Evolutionary conservation across 2,329 filamentous ascomycete species (phyloP).

Genomic region (Penicillium glabrum): DNA sequence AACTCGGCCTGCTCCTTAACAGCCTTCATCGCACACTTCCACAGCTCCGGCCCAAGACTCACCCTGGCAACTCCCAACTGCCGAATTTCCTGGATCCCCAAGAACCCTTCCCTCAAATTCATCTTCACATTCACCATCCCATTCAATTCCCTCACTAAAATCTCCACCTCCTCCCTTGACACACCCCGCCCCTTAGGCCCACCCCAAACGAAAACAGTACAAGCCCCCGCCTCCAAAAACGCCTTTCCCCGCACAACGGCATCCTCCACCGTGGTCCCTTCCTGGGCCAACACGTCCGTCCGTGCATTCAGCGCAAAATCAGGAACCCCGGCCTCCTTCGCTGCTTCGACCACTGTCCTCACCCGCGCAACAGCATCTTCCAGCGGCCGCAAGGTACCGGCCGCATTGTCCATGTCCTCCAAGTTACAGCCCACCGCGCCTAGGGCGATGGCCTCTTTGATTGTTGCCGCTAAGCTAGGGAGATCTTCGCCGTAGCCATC

Average conservation of each 20-base stretch:
- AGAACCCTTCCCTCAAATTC: not conserved
- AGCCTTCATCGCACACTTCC: not conserved
- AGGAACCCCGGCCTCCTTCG: not conserved
- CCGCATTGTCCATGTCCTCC: not conserved
- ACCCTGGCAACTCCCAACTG: not conserved
- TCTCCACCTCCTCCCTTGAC: not conserved
- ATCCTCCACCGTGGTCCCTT: not conserved
- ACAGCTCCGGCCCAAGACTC: not conserved
- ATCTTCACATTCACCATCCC: not conserved
- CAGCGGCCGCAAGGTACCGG: not conserved
- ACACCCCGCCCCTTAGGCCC: not conserved
- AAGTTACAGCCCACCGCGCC: not conserved
- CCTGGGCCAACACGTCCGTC: not conserved
- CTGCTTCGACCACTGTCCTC: not conserved
- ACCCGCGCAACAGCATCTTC: not conserved
- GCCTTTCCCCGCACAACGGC: not conserved
- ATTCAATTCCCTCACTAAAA: not conserved
- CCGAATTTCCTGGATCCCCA: not conserved
- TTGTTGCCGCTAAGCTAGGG: no score
- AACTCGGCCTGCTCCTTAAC: no score
- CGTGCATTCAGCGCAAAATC: not conserved
- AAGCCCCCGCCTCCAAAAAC: not conserved
- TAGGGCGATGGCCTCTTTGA: not conserved
- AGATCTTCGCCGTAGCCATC: not conserved
- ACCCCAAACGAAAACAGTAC: not conserved